Percentiles rank a stretch among this genome's conserved stretches.
phyloP scores from a whole-genome alignment of 306 rosid genomes.

The Ceratonia siliqua region DNA sequence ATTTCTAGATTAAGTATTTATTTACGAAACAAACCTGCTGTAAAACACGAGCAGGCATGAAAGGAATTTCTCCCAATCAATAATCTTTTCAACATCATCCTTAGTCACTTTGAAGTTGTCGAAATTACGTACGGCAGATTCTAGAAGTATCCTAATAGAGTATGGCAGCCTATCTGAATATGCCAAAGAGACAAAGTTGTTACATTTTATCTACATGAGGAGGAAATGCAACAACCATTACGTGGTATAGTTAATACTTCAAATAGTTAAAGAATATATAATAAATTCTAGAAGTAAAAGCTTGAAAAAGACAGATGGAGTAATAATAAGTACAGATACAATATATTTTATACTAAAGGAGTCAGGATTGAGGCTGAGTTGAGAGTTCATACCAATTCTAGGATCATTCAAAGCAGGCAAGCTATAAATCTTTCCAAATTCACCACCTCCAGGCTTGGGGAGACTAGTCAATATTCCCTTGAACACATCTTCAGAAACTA shows the following conservation, averaged over 20 bases:
- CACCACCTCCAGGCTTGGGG: slow-evolving; percentile 64
- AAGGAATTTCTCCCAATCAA: slow-evolving; percentile 86
- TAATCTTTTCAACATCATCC: slow-evolving; percentile 70
- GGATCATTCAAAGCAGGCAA: slow-evolving; percentile 74
- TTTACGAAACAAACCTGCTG: slow-evolving; percentile 49
- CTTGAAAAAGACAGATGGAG: not conserved
- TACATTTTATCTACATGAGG: not conserved
- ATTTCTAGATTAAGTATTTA: not conserved
- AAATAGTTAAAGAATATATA: not conserved
- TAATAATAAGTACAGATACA: not conserved
- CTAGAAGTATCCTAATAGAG: slow-evolving; percentile 69
- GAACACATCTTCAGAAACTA: not conserved
- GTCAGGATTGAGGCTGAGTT: not conserved
- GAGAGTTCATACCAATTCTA: slow-evolving; percentile 55
- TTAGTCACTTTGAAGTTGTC: slow-evolving; percentile 63
- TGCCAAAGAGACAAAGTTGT: slow-evolving; percentile 7
- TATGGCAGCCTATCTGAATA: slow-evolving; percentile 66
- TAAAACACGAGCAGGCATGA: slow-evolving; percentile 76
- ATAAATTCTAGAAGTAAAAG: not conserved
- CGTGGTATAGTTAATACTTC: too few relatives aligned
- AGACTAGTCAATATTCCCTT: slow-evolving; percentile 5
- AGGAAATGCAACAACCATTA: not conserved
- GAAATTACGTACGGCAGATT: slow-evolving; percentile 76
- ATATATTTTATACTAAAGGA: not conserved
- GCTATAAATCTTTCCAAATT: slow-evolving; percentile 72